Conservation (phyloP, 306 rosid genomes). For the Amphicarpaea edgeworthii region DNA sequence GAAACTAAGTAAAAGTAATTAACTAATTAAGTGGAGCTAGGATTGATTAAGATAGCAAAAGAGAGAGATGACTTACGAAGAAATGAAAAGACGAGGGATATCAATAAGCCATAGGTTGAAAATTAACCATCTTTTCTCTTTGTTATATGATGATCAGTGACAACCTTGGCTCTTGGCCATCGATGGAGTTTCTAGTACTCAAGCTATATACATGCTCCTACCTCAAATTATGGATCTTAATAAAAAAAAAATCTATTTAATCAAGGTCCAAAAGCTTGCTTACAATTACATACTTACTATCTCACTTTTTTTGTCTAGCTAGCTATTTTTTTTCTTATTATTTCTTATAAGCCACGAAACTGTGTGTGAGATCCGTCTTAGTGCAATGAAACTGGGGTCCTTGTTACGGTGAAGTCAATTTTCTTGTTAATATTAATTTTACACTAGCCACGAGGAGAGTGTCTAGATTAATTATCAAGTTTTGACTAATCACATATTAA, state of each 20-base stretch:
- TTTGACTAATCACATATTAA: too few relatives aligned
- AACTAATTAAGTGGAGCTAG: neutral
- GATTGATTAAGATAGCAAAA: neutral
- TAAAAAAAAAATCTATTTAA: neutral
- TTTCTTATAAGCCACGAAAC: neutral
- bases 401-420: neutral
- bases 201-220: neutral
- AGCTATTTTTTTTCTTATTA: neutral
- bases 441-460: neutral
- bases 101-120: neutral
- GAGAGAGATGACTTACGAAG: neutral
- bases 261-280: neutral
- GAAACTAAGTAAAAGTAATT: too few relatives aligned
- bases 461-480: neutral
- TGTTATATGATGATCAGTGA: neutral
- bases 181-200: neutral
- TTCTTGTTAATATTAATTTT: neutral
- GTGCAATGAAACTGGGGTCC: constrained; percentile 1
- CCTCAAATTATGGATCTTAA: constrained; percentile 2
- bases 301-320: too few relatives aligned
- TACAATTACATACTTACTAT: too few relatives aligned
- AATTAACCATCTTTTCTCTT: neutral
- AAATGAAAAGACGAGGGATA: neutral
- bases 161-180: neutral
- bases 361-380: neutral